Evolutionary conservation across 768 basidiomycete genomes (phyloP).

Genomic region (Russula sp.): DNA sequence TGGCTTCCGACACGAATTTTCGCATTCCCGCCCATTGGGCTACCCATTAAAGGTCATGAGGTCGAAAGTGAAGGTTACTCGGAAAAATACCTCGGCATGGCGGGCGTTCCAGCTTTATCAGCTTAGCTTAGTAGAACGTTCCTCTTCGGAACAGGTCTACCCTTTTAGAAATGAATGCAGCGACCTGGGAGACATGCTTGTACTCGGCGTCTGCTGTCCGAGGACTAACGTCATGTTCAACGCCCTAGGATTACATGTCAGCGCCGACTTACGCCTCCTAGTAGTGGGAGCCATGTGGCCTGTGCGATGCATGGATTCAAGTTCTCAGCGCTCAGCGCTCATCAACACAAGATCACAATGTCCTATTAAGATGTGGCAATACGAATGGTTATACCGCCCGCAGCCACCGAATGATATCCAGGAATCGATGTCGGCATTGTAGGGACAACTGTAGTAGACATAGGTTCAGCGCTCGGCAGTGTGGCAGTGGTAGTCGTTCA

Average conservation of each 20-base stretch:
- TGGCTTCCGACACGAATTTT: not conserved
- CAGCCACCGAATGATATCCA: not conserved
- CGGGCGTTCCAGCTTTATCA: not conserved
- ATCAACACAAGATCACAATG: not conserved
- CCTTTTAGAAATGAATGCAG: not conserved
- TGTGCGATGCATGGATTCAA: not conserved
- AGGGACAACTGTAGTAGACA: too few species aligned
- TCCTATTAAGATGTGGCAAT: not conserved
- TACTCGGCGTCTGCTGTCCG: not conserved
- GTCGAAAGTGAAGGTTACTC: not conserved
- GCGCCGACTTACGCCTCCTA: not conserved
- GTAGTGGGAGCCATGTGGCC: not conserved
- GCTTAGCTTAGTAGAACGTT: too few species aligned
- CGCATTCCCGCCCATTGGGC: not conserved
- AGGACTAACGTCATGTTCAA: not conserved
- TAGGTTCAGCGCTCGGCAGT: too few species aligned
- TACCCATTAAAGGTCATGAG: not conserved
- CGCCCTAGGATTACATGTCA: not conserved
- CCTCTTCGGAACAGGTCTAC: not conserved
- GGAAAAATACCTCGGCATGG: not conserved
- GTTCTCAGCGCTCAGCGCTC: not conserved
- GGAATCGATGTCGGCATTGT: not conserved
- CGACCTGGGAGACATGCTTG: not conserved
- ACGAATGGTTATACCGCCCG: not conserved
- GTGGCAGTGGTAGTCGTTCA: too few species aligned